phyloP scores from a whole-genome alignment of 1,139 yeast genomes.

The Blastobotrys serpentis region DNA sequence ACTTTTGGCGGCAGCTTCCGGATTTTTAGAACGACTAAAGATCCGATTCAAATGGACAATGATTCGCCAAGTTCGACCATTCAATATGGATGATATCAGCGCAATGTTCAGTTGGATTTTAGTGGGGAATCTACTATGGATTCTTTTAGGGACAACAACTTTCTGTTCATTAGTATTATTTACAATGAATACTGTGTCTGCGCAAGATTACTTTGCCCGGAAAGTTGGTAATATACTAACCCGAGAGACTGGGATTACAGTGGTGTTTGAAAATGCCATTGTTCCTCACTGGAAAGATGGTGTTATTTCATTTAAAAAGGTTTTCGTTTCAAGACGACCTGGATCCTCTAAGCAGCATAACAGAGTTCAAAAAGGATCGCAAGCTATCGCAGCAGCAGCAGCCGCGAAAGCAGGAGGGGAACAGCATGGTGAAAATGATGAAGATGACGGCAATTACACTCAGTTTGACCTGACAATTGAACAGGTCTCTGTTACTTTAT shows the following conservation, averaged over 20 bases:
- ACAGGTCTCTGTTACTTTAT: constrained; percentile 74
- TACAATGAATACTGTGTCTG: constrained; percentile 79
- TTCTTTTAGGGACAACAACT: constrained; percentile 85
- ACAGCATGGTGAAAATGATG: constrained; percentile 39
- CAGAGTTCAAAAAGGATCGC: constrained; percentile 64
- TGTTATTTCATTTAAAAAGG: constrained; percentile 76
- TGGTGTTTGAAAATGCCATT: constrained; percentile 88
- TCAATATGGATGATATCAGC: constrained; percentile 82
- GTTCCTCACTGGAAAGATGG: constrained; percentile 96
- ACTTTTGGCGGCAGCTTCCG: constrained; percentile 52
- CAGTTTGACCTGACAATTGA: constrained; percentile 92
- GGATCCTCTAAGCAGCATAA: constrained; percentile 31
- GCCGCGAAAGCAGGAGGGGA: constrained; percentile 29
- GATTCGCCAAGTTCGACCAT: constrained; percentile 63
- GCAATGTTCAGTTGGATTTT: constrained; percentile 91
- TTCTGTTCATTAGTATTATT: constrained; percentile 77
- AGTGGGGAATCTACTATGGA: constrained; percentile 76
- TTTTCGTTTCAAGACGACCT: constrained; percentile 85
- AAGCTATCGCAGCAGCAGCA: constrained; percentile 58
- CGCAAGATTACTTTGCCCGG: constrained; percentile 84
- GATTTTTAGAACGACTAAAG: constrained; percentile 49
- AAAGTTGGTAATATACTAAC: constrained; percentile 81
- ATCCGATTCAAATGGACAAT: constrained; percentile 71
- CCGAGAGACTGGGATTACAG: constrained; percentile 78
- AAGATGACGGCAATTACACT: constrained; percentile 90